Percentiles rank a stretch among this genome's conserved stretches.
Conservation (phyloP, 192 early-diverging fungal species). For the Martensiomyces pterosporus region DNA sequence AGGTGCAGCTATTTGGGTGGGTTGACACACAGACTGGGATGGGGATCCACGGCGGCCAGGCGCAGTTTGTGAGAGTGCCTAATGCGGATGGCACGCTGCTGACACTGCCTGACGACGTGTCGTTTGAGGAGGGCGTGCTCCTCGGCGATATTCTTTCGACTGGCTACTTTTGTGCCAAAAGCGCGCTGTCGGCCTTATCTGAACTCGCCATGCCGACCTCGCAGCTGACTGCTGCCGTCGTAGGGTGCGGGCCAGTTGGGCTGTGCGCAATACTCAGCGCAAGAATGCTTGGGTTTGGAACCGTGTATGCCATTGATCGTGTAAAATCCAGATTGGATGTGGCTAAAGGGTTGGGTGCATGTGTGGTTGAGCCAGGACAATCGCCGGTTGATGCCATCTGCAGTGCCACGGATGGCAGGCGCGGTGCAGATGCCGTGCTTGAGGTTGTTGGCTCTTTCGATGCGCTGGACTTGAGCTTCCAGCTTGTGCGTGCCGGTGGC, state of each 20-base stretch:
- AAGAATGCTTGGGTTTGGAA: constrained; percentile 29
- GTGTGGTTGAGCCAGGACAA: constrained; percentile 11
- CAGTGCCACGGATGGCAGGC: constrained; percentile 14
- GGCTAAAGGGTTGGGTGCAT: constrained; percentile 41
- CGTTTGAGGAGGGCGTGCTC: constrained; percentile 47
- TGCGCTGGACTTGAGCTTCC: constrained; percentile 45
- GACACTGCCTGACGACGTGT: constrained; percentile 21
- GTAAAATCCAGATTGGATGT: constrained; percentile 42
- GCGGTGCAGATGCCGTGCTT: constrained; percentile 50
- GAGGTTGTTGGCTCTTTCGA: constrained; percentile 52
- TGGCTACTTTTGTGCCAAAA: constrained; percentile 54
- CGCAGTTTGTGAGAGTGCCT: constrained; percentile 55
- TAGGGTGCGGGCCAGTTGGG: constrained; percentile 58
- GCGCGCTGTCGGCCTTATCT: constrained; percentile 37
- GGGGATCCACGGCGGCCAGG: constrained; percentile 53
- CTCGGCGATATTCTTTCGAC: constrained; percentile 55
- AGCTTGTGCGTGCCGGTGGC: constrained; percentile 50
- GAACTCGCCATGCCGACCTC: constrained; percentile 11
- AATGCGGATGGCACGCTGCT: constrained; percentile 50
- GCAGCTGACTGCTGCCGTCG: constrained; percentile 39
- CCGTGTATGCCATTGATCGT: constrained; percentile 42
- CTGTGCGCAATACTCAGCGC: constrained; percentile 48
- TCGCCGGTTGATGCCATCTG: constrained; percentile 6
- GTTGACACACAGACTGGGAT: constrained; percentile 13
- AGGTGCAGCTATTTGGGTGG: constrained; percentile 51